These are phyloP conservation scores for Vitis hybrid DNA, from an alignment of 177 flowering plant species.

Conservation along the genomic window DNA sequence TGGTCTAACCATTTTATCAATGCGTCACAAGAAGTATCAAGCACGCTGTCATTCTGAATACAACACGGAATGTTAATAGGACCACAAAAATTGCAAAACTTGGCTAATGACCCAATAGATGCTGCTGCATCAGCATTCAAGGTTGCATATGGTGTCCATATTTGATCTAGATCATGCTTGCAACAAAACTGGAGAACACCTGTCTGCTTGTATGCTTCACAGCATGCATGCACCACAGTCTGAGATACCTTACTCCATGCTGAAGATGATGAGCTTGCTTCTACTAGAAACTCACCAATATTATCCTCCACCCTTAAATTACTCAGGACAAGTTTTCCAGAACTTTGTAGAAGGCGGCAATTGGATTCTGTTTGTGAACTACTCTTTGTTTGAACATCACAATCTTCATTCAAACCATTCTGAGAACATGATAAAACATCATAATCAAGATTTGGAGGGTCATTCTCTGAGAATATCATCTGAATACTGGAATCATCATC, in stretches of 20 bases:
- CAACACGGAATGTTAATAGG: conserved; percentile 29
- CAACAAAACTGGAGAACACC: conserved; percentile 57
- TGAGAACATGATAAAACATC: conserved; percentile 50
- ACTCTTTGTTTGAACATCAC: conserved; percentile 21
- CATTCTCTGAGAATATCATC: conserved; percentile 50
- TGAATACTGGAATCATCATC: conserved; percentile 46
- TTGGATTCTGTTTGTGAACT: conserved; percentile 19
- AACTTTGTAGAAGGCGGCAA: conserved; percentile 17
- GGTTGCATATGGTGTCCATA: no score
- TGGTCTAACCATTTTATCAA: conserved; percentile 67
- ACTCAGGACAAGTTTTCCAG: conserved; percentile 13
- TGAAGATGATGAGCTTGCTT: conserved; percentile 57
- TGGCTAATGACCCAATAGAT: conserved; percentile 28
- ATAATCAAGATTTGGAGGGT: conserved; percentile 33
- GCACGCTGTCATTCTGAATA: conserved; percentile 33
- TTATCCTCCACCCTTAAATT: conserved; percentile 34
- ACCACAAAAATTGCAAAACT: conserved; percentile 46
- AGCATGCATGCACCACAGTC: conserved; percentile 49
- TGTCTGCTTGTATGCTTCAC: conserved; percentile 41
- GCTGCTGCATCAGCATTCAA: no score
- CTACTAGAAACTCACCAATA: conserved; percentile 71
- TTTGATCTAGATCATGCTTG: conserved; percentile 37
- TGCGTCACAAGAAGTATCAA: conserved; percentile 30
- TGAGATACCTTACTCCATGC: conserved; percentile 69
- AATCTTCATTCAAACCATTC: conserved; percentile 18